Evolutionary conservation across 2,329 filamentous ascomycete species (phyloP).

Genomic region (Nothomitra cinnamomea): DNA sequence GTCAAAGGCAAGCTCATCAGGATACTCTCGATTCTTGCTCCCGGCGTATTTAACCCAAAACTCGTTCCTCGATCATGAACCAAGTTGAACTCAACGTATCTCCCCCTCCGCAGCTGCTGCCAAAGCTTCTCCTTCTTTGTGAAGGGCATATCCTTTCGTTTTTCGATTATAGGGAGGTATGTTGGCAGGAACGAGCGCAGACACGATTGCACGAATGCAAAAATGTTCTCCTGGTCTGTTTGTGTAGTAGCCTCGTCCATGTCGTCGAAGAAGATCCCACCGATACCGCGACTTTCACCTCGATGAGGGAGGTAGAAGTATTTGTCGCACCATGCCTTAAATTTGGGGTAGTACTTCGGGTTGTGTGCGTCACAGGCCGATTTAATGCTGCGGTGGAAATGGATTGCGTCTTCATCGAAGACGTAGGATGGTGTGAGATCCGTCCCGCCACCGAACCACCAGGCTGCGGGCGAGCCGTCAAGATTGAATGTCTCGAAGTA

Average conservation of each 20-base stretch:
- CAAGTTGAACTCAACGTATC: conserved; percentile 97
- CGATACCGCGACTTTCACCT: conserved; percentile 68
- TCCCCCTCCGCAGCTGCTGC: conserved; percentile 87
- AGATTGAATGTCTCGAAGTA: conserved; percentile 93
- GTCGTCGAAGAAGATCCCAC: conserved; percentile 98
- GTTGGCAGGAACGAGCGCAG: conserved; percentile 76
- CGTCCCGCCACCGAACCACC: conserved; percentile 96
- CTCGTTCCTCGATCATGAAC: conserved; percentile 91
- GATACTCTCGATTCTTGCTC: conserved; percentile 86
- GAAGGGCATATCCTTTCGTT: conserved; percentile 81
- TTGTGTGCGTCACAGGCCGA: conserved; percentile 86
- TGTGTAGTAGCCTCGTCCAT: conserved; percentile 55
- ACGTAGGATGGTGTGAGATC: conserved; percentile 88
- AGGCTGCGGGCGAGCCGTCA: conserved; percentile 65
- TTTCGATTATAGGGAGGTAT: conserved; percentile 78
- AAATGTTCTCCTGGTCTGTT: conserved; percentile 75
- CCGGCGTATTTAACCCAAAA: conserved; percentile 86
- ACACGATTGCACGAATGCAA: conserved; percentile 75
- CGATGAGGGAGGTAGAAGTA: conserved; percentile 95
- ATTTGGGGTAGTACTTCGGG: conserved; percentile 76
- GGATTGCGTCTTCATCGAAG: conserved; percentile 91
- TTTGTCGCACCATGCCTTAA: conserved; percentile 97
- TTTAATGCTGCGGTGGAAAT: conserved; percentile 92
- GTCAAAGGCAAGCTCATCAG: conserved; percentile 92
- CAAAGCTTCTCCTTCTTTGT: conserved; percentile 78